These are phyloP conservation scores for Acanthamoeba culbertsoni DNA, from an alignment of 208 protist species.

Conservation along the genomic window DNA sequence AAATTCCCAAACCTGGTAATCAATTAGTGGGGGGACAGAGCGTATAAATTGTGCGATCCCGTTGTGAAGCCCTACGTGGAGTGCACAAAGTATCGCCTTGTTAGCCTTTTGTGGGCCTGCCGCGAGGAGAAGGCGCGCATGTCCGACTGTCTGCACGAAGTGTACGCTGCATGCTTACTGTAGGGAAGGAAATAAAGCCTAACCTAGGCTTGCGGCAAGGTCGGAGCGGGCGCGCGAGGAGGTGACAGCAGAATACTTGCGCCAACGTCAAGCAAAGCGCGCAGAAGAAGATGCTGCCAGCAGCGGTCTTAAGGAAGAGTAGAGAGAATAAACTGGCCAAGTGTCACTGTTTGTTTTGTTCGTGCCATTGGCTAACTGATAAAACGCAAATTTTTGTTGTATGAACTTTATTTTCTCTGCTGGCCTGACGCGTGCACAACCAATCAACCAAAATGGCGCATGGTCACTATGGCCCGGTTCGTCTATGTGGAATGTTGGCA, in stretches of 20 bases:
- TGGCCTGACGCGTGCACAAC: background rate
- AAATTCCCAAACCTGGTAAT: no score
- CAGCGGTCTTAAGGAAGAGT: background rate
- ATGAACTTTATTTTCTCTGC: background rate
- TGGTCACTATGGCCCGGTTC: no score
- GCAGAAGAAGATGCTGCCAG: background rate
- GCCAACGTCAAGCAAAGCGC: background rate
- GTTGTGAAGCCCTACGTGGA: slow-evolving; percentile 51
- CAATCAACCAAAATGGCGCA: background rate
- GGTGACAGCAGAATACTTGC: background rate
- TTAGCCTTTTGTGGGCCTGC: slow-evolving; percentile 34
- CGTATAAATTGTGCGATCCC: slow-evolving; percentile 52
- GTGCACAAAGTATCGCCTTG: slow-evolving; percentile 32
- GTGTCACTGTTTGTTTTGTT: background rate
- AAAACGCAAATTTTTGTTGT: background rate
- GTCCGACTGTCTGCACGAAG: slow-evolving; percentile 30
- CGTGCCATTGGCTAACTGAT: background rate
- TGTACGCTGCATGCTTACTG: background rate
- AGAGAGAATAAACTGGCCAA: background rate
- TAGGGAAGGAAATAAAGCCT: background rate
- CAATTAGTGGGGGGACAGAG: background rate
- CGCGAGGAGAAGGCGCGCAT: background rate
- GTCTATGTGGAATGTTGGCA: background rate
- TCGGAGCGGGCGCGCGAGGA: background rate
- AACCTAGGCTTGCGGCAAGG: no score